Evolutionary conservation across 2,329 filamentous ascomycete species (phyloP).

Genomic region (Fusarium palustre): DNA sequence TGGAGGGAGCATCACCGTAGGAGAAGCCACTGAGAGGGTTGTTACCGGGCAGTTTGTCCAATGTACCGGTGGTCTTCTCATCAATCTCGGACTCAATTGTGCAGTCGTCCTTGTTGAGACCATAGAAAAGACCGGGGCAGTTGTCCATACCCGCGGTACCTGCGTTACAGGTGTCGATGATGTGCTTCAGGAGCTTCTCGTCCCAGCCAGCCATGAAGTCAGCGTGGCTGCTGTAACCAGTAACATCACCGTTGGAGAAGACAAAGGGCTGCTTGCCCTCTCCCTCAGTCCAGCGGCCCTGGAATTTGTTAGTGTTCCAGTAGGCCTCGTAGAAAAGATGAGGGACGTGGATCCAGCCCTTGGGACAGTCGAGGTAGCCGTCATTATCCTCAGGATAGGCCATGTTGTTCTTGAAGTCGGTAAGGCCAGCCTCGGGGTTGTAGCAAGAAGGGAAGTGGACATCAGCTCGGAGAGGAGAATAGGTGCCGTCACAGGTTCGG

Average conservation of each 20-base stretch:
- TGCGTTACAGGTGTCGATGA: conserved; percentile 74
- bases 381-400: conserved; percentile 66
- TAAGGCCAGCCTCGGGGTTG: conserved; percentile 70
- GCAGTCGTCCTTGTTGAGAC: conserved; percentile 65
- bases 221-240: conserved; percentile 76
- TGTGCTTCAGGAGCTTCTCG: conserved; percentile 70
- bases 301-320: conserved; percentile 68
- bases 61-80: conserved; percentile 58
- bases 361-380: conserved; percentile 66
- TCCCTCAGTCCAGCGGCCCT: conserved; percentile 64
- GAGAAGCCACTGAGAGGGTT: conserved; percentile 66
- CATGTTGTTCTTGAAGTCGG: conserved; percentile 74
- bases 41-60: conserved; percentile 66
- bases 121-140: conserved; percentile 68
- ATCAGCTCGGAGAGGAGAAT: conserved; percentile 72
- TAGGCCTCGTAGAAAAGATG: conserved; percentile 71
- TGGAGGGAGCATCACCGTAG: conserved; percentile 51
- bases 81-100: conserved; percentile 61
- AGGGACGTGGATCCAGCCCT: conserved; percentile 66
- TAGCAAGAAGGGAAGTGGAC: conserved; percentile 81
- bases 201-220: conserved; percentile 84
- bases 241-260: conserved; percentile 75
- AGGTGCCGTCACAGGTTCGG: conserved; percentile 72
- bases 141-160: conserved; percentile 70
- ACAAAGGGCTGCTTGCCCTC: conserved; percentile 73